A percentile compares a stretch with the other conserved stretches of the same genome.
phyloP scores from a whole-genome alignment of 1,284 basidiomycete genomes.

The Sutorius eximius region DNA sequence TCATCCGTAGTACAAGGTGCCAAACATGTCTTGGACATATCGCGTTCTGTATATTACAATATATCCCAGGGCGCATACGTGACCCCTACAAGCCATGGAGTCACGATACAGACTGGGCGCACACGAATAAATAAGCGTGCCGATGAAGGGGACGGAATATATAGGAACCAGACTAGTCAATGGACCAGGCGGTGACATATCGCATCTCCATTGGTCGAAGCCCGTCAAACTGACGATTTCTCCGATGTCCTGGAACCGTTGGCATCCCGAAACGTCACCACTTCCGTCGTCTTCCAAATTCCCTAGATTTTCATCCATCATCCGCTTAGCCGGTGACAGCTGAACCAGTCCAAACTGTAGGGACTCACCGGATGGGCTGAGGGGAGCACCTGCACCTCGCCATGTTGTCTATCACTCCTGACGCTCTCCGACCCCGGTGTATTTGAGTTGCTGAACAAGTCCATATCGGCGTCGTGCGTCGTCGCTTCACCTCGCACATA shows the following conservation, averaged over 20 bases:
- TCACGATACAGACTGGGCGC: too few relatives aligned
- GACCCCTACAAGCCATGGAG: too few relatives aligned
- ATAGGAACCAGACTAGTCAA: too few relatives aligned
- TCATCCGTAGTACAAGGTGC: too few relatives aligned
- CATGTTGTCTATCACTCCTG: not conserved
- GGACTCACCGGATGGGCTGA: not conserved
- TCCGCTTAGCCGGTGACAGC: not conserved
- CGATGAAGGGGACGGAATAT: too few relatives aligned
- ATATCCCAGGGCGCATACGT: too few relatives aligned
- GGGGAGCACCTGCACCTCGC: not conserved
- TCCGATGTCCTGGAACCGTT: not conserved
- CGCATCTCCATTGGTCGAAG: too few relatives aligned
- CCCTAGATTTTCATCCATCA: not conserved
- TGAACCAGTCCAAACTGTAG: not conserved
- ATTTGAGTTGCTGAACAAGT: not conserved
- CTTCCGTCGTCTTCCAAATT: not conserved
- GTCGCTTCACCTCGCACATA: slow-evolving; percentile 7
- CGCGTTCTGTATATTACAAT: too few relatives aligned
- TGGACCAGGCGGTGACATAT: too few relatives aligned
- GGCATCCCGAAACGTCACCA: not conserved
- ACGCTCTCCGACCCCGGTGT: not conserved
- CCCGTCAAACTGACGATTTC: not conserved
- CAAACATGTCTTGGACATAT: too few relatives aligned
- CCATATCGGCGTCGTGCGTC: not conserved
- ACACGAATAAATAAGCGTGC: too few relatives aligned